Conservation (phyloP, 148 eudicot genomes). For the Chenopodium berlandieri region DNA sequence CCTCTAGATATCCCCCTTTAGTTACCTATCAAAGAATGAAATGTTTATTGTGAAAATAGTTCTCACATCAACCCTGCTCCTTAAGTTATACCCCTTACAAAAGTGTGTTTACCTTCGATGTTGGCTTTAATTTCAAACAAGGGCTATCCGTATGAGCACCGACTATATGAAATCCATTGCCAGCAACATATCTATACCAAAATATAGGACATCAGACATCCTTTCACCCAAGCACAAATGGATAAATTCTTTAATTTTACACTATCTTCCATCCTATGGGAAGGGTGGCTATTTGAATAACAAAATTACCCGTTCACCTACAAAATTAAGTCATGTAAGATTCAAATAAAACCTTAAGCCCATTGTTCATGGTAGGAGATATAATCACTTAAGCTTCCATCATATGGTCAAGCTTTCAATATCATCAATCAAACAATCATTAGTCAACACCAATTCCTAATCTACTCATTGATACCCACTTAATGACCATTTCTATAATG, state of each 20-base stretch:
- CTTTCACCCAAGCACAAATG: conserved; percentile 2
- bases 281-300: neutral
- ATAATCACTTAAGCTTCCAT: neutral
- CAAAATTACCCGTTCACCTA: neutral
- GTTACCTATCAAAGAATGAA: conserved; percentile 44
- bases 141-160: conserved; percentile 99
- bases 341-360: neutral
- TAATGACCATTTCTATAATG: neutral
- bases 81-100: neutral
- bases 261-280: neutral
- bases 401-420: neutral
- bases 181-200: conserved; percentile 74
- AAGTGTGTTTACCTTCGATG: conserved; percentile 61
- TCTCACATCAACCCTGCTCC: conserved; percentile 1
- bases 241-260: neutral
- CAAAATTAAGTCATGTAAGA: neutral
- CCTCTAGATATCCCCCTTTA: conserved; percentile 89
- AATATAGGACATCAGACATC: conserved; percentile 16
- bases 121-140: conserved; percentile 87
- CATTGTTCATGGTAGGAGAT: neutral
- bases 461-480: neutral
- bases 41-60: neutral
- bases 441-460: neutral
- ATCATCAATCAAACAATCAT: neutral
- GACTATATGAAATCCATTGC: conserved; percentile 78